A percentile compares a stretch with the other conserved stretches of the same genome.
phyloP scores from a whole-genome alignment of 441 rosid species.

The Francoa sonchifolia region DNA sequence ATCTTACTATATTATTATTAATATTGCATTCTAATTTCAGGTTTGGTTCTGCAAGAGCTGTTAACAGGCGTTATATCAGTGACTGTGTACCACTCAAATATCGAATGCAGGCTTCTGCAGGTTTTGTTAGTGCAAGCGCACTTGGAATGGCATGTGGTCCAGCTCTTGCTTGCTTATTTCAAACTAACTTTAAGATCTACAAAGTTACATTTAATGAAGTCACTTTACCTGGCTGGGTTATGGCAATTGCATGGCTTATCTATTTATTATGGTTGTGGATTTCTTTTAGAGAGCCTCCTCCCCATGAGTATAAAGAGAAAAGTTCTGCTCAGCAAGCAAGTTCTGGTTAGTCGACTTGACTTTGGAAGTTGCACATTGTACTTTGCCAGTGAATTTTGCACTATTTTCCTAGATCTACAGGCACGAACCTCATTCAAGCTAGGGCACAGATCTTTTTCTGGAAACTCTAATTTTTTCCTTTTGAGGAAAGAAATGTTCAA shows the following conservation, averaged over 20 bases:
- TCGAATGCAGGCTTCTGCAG: slow-evolving; percentile 43
- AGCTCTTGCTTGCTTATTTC: slow-evolving; percentile 40
- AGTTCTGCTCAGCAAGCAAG: slow-evolving; percentile 10
- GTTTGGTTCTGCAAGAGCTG: slow-evolving; percentile 47
- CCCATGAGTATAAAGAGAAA: slow-evolving; percentile 12
- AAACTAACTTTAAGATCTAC: slow-evolving; percentile 26
- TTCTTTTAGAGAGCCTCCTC: slow-evolving; percentile 33
- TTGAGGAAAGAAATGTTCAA: too few species aligned
- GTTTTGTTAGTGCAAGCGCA: slow-evolving; percentile 49
- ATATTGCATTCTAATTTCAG: too few species aligned
- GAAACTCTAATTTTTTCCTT: too few species aligned
- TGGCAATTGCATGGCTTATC: slow-evolving; percentile 36
- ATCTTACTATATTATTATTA: background rate
- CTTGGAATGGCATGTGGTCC: slow-evolving; percentile 58
- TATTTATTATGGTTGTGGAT: slow-evolving; percentile 31
- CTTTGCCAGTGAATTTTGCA: background rate
- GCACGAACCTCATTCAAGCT: too few species aligned
- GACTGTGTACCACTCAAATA: slow-evolving; percentile 37
- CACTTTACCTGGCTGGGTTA: slow-evolving; percentile 43
- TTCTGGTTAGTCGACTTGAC: slow-evolving; percentile 23
- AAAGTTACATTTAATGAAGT: slow-evolving; percentile 31
- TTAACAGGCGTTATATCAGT: slow-evolving; percentile 41
- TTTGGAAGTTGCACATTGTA: too few species aligned
- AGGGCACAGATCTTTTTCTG: too few species aligned
- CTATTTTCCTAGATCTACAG: background rate